Percentiles rank a stretch among this genome's conserved stretches.
Evolutionary conservation across 768 basidiomycete species (phyloP).

Genomic region (Pisolithus albus): DNA sequence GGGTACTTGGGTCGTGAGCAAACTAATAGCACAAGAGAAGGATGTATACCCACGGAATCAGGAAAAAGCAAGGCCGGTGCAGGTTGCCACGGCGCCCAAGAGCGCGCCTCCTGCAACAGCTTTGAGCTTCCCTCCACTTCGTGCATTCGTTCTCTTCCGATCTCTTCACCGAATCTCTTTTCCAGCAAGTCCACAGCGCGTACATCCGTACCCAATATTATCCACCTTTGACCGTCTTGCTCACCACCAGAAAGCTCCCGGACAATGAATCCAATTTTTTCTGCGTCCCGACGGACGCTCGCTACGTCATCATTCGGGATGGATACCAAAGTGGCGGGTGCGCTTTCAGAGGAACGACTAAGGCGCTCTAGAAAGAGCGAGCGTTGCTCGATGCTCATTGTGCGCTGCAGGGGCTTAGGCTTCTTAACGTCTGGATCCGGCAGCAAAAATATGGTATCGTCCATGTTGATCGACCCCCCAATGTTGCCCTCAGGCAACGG

Average conservation of each 20-base stretch:
- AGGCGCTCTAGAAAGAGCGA: conserved; percentile 44
- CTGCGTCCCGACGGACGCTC: conserved; percentile 34
- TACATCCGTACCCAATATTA: conserved; percentile 50
- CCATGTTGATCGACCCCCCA: conserved; percentile 19
- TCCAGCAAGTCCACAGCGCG: conserved; percentile 34
- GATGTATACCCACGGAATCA: conserved; percentile 16
- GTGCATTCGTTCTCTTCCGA: conserved; percentile 12
- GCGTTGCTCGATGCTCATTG: conserved; percentile 49
- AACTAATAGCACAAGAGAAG: not conserved
- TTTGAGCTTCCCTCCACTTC: conserved; percentile 28
- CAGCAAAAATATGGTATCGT: conserved; percentile 21
- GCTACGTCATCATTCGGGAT: conserved; percentile 41
- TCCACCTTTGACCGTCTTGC: conserved; percentile 33
- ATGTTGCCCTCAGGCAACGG: conserved; percentile 29
- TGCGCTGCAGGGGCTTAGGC: conserved; percentile 33
- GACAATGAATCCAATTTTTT: conserved; percentile 37
- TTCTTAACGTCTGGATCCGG: conserved; percentile 9
- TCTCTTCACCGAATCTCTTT: conserved; percentile 24
- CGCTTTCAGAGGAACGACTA: conserved; percentile 24
- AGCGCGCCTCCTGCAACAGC: conserved; percentile 52
- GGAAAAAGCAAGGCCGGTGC: conserved; percentile 50
- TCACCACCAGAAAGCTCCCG: conserved; percentile 30
- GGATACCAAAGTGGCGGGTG: conserved; percentile 44
- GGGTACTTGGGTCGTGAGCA: not conserved
- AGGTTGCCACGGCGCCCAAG: conserved; percentile 54